Base-by-base conservation (phyloP, 768 basidiomycete genomes). In the Solioccasus polychromus region DNA sequence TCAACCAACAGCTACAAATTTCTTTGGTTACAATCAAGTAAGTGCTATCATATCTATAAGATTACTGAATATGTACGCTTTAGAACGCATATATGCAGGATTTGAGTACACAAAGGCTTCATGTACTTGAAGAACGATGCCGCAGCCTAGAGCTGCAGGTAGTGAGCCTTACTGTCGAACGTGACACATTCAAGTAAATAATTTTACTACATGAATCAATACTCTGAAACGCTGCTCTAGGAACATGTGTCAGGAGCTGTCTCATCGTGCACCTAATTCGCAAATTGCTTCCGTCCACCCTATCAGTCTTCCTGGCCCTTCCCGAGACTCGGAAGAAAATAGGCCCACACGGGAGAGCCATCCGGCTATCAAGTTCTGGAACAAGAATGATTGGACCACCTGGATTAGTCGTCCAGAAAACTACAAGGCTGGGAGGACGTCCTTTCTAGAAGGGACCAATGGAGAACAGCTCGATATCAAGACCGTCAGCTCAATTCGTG, bases 41-140 rank as follows among this genome's bases (percentile, higher is more conserved):
- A n/a, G 15, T 23, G 2, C 18, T 1, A 24, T 15, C 12, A 3
- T 24, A n/a, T 37, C 1, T 6, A 18, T n/a, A 28, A 28, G 12
- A 28, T 28, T 28, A 28, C 28, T 28, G 22, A 3, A 20, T 22
- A 10, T 9, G 14, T 30, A 2, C 19, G 17, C 20, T 42, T 44
- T 37, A 48, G 35, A 24, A 35, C 2, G 11, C 47, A 48, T 48
- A 48, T 45, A 45, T 31, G 42, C 47, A n/a, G 12, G 35, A 44
- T 9, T 20, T 22, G 4, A 28, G 28, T 28, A 11, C n/a, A 8
- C 28, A 31, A 8, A 34, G 35, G 20, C 5, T 24, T 7, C 26
- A 32, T 0, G 17, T 20, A 17, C 34, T 47, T 4, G 31, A 42
- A 8, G 31, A 42, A 22, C 19, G 7, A 17, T 47, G 39, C 6